Base-by-base conservation (phyloP, 495 filamentous ascomycete species). In the Staphylotrichum longicolle region DNA sequence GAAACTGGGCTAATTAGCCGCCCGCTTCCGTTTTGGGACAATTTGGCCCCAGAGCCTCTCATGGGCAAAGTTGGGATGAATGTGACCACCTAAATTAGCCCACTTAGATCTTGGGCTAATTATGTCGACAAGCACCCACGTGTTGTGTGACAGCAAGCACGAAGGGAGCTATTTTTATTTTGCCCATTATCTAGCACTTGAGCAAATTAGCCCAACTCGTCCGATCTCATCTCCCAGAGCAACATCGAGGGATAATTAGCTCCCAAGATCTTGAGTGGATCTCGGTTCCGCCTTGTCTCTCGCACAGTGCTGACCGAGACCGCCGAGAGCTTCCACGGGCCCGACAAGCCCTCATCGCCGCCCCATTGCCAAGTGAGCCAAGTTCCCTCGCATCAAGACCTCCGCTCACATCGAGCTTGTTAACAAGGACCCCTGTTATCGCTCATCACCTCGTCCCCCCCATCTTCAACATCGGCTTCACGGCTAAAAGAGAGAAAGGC, bases 1-100 rank as follows among this genome's bases (percentile, higher is more conserved):
- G 52, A 32, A 55, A 55, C 37, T 63, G 72, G 70, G 35, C 61
- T 68, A 74, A 74, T 74, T 75, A 72, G 63, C 61, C 71, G 70
- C 70, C 37, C 34, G 3, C 14, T 41, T 56, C 63, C 64, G 57
- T 14, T 15, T 58, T 61, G 12, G 62, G 67, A 62, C 48, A 47
- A 48, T 51, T 61, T 34, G 27, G 59, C 20, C 54, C 15, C 3
- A 20, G 37, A 27, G 2, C 7, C 10, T 4, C 14, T 45, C 14
- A 41, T 15, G 41, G 45, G 37, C 55, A 46, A 55, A 58, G 64
- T 63, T 57, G 47, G 53, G 52, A 32, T 42, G 32, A 33, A 15
- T 57, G 58, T 67, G 60, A 68, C 54, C 34, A 45, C 5, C 37
- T 10, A 65, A 70, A 67, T 69, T 70, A 55, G 50, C 56, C 56